phyloP scores from a whole-genome alignment of 257 asterid genomes.

The Nyctanthes arbortristis region DNA sequence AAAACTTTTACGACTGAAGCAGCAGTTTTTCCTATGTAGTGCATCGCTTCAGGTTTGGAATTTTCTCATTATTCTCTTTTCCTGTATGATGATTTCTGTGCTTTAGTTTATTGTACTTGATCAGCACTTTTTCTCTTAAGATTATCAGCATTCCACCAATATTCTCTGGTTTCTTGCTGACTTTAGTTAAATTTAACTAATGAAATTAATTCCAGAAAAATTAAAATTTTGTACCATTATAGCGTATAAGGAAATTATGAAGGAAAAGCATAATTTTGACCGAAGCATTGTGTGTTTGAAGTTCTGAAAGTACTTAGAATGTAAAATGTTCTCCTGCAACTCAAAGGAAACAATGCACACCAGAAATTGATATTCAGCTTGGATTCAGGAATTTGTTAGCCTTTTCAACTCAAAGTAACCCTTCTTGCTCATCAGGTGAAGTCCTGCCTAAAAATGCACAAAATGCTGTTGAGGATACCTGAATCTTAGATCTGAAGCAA shows the following conservation, averaged over 20 bases:
- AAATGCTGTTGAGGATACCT: neutral
- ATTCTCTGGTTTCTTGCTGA: neutral
- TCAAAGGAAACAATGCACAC: neutral
- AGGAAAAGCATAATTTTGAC: slow-evolving; percentile 9
- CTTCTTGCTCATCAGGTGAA: neutral
- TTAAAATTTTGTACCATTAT: too few species aligned
- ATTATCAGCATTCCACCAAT: neutral
- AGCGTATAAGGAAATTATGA: neutral
- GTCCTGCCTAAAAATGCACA: neutral
- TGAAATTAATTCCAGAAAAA: slow-evolving; percentile 20
- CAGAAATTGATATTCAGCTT: neutral
- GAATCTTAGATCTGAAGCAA: neutral
- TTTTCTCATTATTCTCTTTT: slow-evolving; percentile 21
- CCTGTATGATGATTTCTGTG: neutral
- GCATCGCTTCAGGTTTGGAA: slow-evolving; percentile 93
- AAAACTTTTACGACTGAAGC: slow-evolving; percentile 87
- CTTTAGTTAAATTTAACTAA: slow-evolving; percentile 1
- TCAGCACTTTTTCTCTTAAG: slow-evolving; percentile 3
- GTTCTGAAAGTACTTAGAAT: slow-evolving; percentile 4
- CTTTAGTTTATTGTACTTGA: neutral
- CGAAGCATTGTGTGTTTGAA: neutral
- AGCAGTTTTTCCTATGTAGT: slow-evolving; percentile 96
- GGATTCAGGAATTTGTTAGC: neutral
- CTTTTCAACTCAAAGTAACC: neutral
- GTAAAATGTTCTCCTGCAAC: slow-evolving; percentile 1